A percentile compares a stretch with the other conserved stretches of the same genome.
These are phyloP conservation scores for Cyberlindnera americana DNA, from an alignment of 805 yeast genomes.

Conservation along the genomic window DNA sequence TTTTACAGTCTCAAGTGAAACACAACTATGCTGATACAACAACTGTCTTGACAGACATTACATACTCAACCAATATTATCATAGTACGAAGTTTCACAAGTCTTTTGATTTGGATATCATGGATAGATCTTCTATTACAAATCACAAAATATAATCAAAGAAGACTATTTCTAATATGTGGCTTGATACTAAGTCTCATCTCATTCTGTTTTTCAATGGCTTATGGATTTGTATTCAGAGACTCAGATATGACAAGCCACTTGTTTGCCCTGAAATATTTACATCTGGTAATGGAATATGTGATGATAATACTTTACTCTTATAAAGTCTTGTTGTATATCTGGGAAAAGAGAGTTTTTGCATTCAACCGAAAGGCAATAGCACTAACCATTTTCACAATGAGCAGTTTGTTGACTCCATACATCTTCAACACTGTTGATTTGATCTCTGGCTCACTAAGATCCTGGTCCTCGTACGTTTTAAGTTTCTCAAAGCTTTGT, in stretches of 20 bases:
- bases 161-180: conserved; percentile 29
- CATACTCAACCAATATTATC: conserved; percentile 35
- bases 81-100: conserved; percentile 40
- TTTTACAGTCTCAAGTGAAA: conserved; percentile 48
- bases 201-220: conserved; percentile 27
- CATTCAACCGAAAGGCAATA: conserved; percentile 44
- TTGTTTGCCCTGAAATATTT: conserved; percentile 26
- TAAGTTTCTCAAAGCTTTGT: conserved; percentile 46
- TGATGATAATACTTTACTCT: conserved; percentile 30
- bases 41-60: conserved; percentile 36
- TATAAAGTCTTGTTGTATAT: conserved; percentile 37
- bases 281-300: conserved; percentile 29
- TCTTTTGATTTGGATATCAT: conserved; percentile 48
- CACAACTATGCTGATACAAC: conserved; percentile 50
- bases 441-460: conserved; percentile 36
- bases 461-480: conserved; percentile 47
- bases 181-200: conserved; percentile 31
- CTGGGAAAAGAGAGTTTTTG: conserved; percentile 37
- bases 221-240: conserved; percentile 14
- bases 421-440: conserved; percentile 36
- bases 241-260: background rate
- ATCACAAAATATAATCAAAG: conserved; percentile 32
- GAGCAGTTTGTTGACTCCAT: conserved; percentile 36
- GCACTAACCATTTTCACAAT: conserved; percentile 46
- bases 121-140: conserved; percentile 48